These are phyloP conservation scores for Spiraea crenata DNA, from an alignment of 331 rosid species.

Conservation along the genomic window DNA sequence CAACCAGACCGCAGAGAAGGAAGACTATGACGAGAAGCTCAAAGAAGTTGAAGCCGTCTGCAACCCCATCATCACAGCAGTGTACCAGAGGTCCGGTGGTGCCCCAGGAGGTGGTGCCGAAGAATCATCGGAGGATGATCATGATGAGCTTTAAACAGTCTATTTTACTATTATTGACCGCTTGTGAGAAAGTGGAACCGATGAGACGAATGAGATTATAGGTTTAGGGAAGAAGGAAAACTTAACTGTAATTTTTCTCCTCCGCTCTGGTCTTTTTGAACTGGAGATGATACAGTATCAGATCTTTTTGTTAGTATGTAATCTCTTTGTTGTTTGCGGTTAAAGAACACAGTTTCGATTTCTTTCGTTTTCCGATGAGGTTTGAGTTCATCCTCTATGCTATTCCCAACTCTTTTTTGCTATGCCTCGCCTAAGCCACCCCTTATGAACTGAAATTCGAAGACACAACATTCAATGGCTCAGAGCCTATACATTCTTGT, in stretches of 20 bases:
- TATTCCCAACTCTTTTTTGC: too few relatives aligned
- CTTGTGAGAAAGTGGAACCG: conserved; percentile 11
- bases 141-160: conserved; percentile 69
- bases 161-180: not conserved
- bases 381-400: too few relatives aligned
- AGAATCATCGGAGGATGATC: conserved; percentile 51
- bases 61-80: conserved; percentile 75
- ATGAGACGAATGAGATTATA: conserved; percentile 22
- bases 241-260: conserved; percentile 39
- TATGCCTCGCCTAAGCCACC: too few relatives aligned
- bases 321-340: conserved; percentile 14
- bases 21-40: conserved; percentile 91
- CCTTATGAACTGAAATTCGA: too few relatives aligned
- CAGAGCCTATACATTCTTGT: too few relatives aligned
- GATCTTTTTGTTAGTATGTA: conserved; percentile 30
- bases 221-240: conserved; percentile 35
- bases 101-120: conserved; percentile 60
- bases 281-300: conserved; percentile 29
- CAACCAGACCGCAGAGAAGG: conserved; percentile 83
- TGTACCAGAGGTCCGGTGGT: conserved; percentile 83
- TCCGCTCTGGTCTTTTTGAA: conserved; percentile 34
- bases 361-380: too few relatives aligned
- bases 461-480: too few relatives aligned
- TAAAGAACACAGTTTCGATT: not conserved
- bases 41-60: conserved; percentile 90